Percentiles rank a stretch among this genome's conserved stretches.
Evolutionary conservation across 1,139 yeast species (phyloP).

Genomic region (Hansenula lynferdii): DNA sequence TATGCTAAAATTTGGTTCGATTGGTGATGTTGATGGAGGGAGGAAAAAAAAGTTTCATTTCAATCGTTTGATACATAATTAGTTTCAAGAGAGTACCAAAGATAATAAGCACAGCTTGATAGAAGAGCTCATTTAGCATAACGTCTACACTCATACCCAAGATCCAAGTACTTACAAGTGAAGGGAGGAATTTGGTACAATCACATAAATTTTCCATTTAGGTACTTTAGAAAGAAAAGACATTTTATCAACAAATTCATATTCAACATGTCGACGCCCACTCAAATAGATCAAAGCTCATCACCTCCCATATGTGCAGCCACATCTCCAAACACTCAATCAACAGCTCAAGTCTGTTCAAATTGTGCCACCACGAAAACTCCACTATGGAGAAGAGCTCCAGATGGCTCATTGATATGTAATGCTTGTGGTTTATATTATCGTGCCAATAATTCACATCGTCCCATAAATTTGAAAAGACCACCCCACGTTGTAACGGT

Average conservation of each 20-base stretch:
- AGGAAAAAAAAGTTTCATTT: no score
- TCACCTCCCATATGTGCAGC: conserved; percentile 1
- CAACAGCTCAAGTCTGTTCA: conserved; percentile 33
- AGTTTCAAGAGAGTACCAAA: no score
- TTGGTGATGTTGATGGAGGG: no score
- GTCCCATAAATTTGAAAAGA: conserved; percentile 70
- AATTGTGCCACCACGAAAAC: conserved; percentile 84
- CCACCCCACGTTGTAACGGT: conserved; percentile 57
- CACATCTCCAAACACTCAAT: neutral
- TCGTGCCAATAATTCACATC: conserved; percentile 68
- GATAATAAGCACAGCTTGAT: no score
- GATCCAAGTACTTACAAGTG: no score
- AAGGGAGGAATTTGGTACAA: no score
- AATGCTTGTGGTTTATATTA: conserved; percentile 86
- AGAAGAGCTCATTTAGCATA: no score
- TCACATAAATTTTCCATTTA: no score
- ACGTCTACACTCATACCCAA: no score
- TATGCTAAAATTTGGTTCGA: no score
- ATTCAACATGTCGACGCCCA: neutral
- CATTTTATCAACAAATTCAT: neutral
- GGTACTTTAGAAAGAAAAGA: no score
- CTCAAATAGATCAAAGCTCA: neutral
- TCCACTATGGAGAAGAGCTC: conserved; percentile 85
- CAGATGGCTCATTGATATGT: conserved; percentile 75
- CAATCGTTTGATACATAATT: no score